These are phyloP conservation scores for Vachellia pachyceras DNA, from an alignment of 306 rosid genomes.

Conservation along the genomic window DNA sequence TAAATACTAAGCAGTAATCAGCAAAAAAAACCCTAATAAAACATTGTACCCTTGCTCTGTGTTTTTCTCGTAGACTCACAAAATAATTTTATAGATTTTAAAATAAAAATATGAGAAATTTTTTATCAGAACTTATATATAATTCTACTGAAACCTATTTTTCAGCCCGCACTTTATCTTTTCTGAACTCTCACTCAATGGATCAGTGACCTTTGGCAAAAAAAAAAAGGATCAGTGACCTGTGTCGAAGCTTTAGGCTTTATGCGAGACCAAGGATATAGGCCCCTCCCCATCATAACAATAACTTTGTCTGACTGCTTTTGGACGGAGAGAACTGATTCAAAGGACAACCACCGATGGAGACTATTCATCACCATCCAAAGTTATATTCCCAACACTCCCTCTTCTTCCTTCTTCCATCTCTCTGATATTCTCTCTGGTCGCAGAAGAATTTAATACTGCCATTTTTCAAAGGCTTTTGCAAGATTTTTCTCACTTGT, in stretches of 20 bases:
- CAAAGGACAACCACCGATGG: constrained; percentile 87
- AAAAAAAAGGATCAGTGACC: no score
- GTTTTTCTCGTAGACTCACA: no score
- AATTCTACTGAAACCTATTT: no score
- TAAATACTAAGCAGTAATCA: not conserved
- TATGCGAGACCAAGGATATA: constrained; percentile 58
- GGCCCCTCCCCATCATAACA: constrained; percentile 88
- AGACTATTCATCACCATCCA: constrained; percentile 85
- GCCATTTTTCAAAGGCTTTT: not conserved
- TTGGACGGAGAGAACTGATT: constrained; percentile 85
- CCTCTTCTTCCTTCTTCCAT: not conserved
- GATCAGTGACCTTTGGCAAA: no score
- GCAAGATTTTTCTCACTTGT: not conserved
- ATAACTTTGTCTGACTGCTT: constrained; percentile 99
- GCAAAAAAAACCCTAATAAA: not conserved
- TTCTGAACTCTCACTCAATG: constrained; percentile 34
- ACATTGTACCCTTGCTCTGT: constrained; percentile 34
- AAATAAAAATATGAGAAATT: no score
- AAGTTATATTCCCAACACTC: constrained; percentile 60
- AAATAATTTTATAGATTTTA: no score
- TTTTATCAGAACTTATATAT: no score
- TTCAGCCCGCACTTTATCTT: no score
- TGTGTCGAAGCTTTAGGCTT: constrained; percentile 50
- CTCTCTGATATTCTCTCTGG: constrained; percentile 4
- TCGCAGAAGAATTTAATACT: not conserved